Evolutionary conservation across 176 grass and related monocot genomes (phyloP).

Genomic region (Bolboschoenus planiculmis): DNA sequence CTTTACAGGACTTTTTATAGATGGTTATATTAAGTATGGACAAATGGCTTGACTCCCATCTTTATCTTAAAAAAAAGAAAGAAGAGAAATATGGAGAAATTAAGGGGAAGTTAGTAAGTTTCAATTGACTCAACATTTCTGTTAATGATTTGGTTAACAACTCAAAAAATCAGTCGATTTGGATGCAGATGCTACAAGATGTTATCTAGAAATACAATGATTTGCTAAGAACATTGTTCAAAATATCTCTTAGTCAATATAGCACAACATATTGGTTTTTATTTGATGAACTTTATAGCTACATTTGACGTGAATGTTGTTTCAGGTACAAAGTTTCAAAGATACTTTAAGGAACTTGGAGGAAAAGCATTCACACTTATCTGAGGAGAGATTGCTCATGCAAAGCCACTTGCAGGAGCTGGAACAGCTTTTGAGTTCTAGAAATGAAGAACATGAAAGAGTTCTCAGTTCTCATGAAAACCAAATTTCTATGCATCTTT

Average conservation of each 20-base stretch:
- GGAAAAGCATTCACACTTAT: slow-evolving; percentile 43
- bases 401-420: slow-evolving; percentile 35
- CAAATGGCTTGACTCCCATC: too few species aligned
- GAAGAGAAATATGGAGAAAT: too few species aligned
- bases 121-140: background rate
- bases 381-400: slow-evolving; percentile 50
- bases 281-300: background rate
- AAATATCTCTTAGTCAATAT: background rate
- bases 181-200: background rate
- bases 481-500: slow-evolving; percentile 41
- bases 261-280: background rate
- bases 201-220: background rate
- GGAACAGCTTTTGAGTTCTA: slow-evolving; percentile 21
- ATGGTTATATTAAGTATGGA: background rate
- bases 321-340: slow-evolving; percentile 33
- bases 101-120: background rate
- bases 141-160: background rate
- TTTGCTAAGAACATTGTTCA: background rate
- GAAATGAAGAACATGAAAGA: slow-evolving; percentile 8
- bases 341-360: slow-evolving; percentile 20
- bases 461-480: slow-evolving; percentile 32
- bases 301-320: background rate
- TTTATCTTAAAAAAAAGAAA: too few species aligned
- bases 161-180: background rate
- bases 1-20: background rate